phyloP scores from a whole-genome alignment of 83 land plant genomes.

The Thuja plicata region DNA sequence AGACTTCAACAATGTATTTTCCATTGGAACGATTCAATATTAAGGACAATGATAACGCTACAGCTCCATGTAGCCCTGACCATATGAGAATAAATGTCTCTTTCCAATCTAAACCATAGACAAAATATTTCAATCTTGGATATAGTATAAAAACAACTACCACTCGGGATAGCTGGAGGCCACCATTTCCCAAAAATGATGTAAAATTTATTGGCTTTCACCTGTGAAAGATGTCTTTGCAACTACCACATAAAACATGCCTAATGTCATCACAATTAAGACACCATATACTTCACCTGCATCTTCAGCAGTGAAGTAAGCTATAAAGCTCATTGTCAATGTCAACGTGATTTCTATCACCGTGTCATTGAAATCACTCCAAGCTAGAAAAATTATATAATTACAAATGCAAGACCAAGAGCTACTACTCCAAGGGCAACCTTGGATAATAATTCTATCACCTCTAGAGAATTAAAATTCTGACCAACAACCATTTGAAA shows the following conservation, averaged over 20 bases:
- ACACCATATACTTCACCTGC: slow-evolving; percentile 88
- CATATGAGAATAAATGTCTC: slow-evolving; percentile 83
- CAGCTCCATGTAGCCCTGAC: slow-evolving; percentile 97
- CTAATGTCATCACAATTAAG: slow-evolving; percentile 89
- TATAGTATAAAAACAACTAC: slow-evolving; percentile 68
- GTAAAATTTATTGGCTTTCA: slow-evolving; percentile 85
- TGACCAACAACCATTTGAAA: slow-evolving; percentile 75
- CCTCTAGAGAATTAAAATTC: slow-evolving; percentile 57
- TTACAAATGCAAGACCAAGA: slow-evolving; percentile 84
- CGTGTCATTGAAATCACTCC: slow-evolving; percentile 91
- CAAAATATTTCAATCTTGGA: slow-evolving; percentile 77
- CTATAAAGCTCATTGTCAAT: slow-evolving; percentile 93
- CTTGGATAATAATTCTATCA: slow-evolving; percentile 63
- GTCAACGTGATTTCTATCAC: slow-evolving; percentile 94
- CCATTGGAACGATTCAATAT: too few species aligned
- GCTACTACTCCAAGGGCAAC: slow-evolving; percentile 94
- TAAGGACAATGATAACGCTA: slow-evolving; percentile 85
- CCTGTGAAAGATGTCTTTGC: slow-evolving; percentile 91
- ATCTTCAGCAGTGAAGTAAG: slow-evolving; percentile 85
- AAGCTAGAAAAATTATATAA: slow-evolving; percentile 83
- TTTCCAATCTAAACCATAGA: slow-evolving; percentile 92
- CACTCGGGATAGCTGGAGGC: slow-evolving; percentile 67
- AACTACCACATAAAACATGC: slow-evolving; percentile 93
- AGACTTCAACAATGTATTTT: slow-evolving; percentile 22
- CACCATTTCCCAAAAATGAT: slow-evolving; percentile 79